Evolutionary conservation across 495 filamentous ascomycete species (phyloP).

Genomic region (Umbilicaria muhlenbergii): DNA sequence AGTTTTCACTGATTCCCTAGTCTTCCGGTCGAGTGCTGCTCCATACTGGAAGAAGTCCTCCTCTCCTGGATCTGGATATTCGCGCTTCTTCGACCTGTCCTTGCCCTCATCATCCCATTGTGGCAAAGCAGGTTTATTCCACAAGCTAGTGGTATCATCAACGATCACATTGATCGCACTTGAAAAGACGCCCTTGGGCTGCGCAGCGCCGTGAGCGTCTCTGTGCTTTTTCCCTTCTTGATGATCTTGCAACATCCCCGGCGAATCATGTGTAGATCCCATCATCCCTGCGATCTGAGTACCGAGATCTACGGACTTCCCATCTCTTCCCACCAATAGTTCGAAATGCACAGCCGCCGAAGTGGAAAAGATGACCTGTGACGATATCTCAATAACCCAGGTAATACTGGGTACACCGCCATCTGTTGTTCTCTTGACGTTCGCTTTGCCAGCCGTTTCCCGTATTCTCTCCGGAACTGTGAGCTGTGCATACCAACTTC

Average conservation of each 20-base stretch:
- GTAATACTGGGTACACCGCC: conserved; percentile 33
- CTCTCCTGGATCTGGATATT: conserved; percentile 6
- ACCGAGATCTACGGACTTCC: conserved; percentile 57
- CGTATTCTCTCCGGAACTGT: conserved; percentile 58
- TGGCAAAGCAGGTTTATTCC: conserved; percentile 78
- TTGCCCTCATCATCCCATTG: conserved; percentile 35
- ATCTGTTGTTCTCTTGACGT: conserved; percentile 8
- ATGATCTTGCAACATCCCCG: conserved; percentile 62
- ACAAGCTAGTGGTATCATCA: conserved; percentile 77
- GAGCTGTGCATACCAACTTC: conserved; percentile 63
- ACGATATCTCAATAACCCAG: conserved; percentile 85
- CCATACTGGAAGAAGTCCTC: not conserved
- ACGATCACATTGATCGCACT: conserved; percentile 58
- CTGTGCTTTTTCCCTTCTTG: conserved; percentile 34
- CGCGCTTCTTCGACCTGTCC: conserved; percentile 10
- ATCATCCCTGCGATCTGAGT: conserved; percentile 30
- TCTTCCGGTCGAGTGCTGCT: not conserved
- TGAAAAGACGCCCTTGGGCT: conserved; percentile 63
- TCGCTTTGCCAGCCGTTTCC: conserved; percentile 27
- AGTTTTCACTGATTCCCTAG: not conserved
- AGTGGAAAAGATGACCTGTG: conserved; percentile 80
- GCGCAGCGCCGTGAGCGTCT: conserved; percentile 29
- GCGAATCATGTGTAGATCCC: conserved; percentile 28
- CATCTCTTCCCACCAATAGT: conserved; percentile 69
- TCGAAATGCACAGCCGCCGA: conserved; percentile 86